Conservation (phyloP, 352 stramenopile species). For the Globisporangium rhizosaccharum region DNA sequence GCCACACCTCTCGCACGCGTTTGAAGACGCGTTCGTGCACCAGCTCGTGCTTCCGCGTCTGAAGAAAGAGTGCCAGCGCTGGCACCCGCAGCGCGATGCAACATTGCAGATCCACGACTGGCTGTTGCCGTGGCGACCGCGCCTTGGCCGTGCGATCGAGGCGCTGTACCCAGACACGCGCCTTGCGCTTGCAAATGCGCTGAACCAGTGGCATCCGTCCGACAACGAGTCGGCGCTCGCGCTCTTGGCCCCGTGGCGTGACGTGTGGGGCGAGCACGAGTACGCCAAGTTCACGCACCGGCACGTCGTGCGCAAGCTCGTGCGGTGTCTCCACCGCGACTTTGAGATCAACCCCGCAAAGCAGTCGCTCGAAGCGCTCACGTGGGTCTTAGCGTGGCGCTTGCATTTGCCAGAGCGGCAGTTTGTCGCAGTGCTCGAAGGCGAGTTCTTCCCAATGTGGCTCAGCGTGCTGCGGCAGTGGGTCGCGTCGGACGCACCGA, state of each 20-base stretch:
- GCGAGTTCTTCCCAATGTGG: slow-evolving; percentile 91
- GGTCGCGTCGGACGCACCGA: slow-evolving; percentile 32
- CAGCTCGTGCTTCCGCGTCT: slow-evolving; percentile 65
- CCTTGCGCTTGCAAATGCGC: slow-evolving; percentile 44
- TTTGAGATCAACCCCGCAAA: slow-evolving; percentile 74
- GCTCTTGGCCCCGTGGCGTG: slow-evolving; percentile 64
- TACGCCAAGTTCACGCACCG: slow-evolving; percentile 84
- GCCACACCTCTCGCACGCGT: slow-evolving; percentile 42
- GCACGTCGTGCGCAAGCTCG: slow-evolving; percentile 69
- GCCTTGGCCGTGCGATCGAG: slow-evolving; percentile 39
- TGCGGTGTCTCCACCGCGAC: slow-evolving; percentile 73
- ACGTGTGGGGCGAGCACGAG: slow-evolving; percentile 69
- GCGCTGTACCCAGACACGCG: slow-evolving; percentile 69
- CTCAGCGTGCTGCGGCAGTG: slow-evolving; percentile 78
- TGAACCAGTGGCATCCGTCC: slow-evolving; percentile 80
- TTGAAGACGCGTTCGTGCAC: slow-evolving; percentile 47
- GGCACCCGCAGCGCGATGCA: slow-evolving; percentile 40
- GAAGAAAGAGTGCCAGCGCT: slow-evolving; percentile 63
- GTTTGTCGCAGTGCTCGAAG: slow-evolving; percentile 81
- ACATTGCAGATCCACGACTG: slow-evolving; percentile 64
- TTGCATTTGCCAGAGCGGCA: slow-evolving; percentile 60
- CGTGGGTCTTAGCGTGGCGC: slow-evolving; percentile 76
- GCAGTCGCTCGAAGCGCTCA: slow-evolving; percentile 59
- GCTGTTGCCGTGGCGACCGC: slow-evolving; percentile 61
- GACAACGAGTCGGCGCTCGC: slow-evolving; percentile 50